Base-by-base conservation (phyloP, 148 eudicot species). In the Selenicereus undatus region DNA sequence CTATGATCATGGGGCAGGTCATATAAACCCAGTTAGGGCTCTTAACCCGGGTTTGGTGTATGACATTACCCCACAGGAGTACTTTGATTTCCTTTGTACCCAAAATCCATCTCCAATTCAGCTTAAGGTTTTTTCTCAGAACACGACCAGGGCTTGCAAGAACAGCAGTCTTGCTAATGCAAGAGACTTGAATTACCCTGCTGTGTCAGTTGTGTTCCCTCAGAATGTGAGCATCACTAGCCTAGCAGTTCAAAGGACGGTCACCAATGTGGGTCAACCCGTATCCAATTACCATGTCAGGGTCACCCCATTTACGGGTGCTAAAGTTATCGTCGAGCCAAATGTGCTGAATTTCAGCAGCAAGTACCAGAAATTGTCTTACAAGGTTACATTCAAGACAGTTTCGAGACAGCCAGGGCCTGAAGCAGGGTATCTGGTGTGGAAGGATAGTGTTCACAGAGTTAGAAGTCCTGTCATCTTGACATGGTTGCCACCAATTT, bases 1-100 rank as follows among this genome's bases (percentile, higher is more conserved):
- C 0, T 95, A 85, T 71, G 96, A 89, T 76, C 97, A 93, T 56
- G 98, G 98, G 42, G 91, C 98, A 16, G 98, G 98, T 13, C 98
- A 95, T 79, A 92, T 95, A 51, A 86, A 90, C 51, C 98, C 98
- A 9, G 43, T 82, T 24, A 86, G 85, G 79, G 98, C 97, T 24
- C 90, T 93, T 3, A 85, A 93, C 82, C 98, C 98, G 0, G 98
- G 98, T 24, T 75, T 95, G 78, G 81, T 95, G 27, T 95, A 95
- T 20, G 98, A 95, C 84, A 91, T 91, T 11, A 73, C 65, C 5
- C 82, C 92, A 11, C 91, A 92, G 26, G 93, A 93, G 0, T 95
- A 95, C 85, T 95, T 91, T 39, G 93, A 95, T 12, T 95, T 95
- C 83, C 83, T 95, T 24, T 95, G 98, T 81, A 84, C 91, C 29